phyloP scores from a whole-genome alignment of 176 grass and related monocot species.

The Musa schizocarpa region DNA sequence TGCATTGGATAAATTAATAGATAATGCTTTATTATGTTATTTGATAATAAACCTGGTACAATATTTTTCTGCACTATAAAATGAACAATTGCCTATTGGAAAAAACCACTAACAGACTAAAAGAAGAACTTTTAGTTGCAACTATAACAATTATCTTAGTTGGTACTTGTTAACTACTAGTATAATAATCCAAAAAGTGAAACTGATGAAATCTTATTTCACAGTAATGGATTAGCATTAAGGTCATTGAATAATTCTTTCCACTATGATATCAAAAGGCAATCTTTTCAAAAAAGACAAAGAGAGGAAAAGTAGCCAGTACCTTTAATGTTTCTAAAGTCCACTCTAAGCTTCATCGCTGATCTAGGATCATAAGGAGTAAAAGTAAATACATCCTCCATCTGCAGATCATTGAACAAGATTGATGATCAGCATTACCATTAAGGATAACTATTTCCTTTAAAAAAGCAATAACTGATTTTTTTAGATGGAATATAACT shows the following conservation, averaged over 20 bases:
- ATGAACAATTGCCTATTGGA: no score
- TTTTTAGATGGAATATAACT: background rate
- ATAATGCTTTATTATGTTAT: no score
- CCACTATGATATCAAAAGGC: background rate
- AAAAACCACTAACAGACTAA: no score
- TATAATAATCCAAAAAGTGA: no score
- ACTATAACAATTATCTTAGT: no score
- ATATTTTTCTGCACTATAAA: no score
- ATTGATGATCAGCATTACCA: constrained; percentile 1
- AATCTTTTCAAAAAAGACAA: background rate
- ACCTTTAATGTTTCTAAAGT: constrained; percentile 89
- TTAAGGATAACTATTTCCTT: background rate
- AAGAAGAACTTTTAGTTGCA: no score
- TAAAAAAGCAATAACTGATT: background rate
- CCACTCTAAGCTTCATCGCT: constrained; percentile 74
- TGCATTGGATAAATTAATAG: no score
- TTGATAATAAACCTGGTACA: no score
- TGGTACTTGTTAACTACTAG: no score
- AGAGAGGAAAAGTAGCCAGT: constrained; percentile 14
- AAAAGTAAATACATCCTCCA: constrained; percentile 62
- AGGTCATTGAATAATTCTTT: background rate
- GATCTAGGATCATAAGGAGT: constrained; percentile 71
- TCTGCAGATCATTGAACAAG: constrained; percentile 40
- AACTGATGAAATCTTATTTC: no score
- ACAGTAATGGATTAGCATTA: background rate